Conservation (phyloP, 2,329 filamentous ascomycete species). For the Microascus cirrosus region DNA sequence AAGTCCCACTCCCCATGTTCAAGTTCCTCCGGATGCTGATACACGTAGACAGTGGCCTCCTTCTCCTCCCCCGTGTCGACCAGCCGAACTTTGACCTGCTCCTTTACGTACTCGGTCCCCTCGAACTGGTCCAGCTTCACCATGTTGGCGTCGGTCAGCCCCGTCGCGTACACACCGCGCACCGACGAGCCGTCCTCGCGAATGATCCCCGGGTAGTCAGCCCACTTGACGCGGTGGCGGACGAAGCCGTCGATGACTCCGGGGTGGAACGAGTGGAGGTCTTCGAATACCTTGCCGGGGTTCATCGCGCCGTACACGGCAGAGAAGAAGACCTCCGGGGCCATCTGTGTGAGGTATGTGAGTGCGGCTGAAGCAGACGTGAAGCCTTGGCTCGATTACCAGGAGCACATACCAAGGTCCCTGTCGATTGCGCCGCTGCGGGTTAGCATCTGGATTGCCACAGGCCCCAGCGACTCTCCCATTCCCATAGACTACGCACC, state of each 20-base stretch:
- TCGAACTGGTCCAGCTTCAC: conserved; percentile 72
- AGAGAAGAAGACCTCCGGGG: conserved; percentile 72
- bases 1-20: conserved; percentile 82
- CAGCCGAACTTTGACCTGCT: conserved; percentile 41
- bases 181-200: conserved; percentile 46
- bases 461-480: neutral
- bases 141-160: conserved; percentile 68
- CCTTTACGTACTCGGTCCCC: conserved; percentile 58
- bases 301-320: conserved; percentile 58
- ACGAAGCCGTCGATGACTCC: conserved; percentile 66
- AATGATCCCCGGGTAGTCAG: conserved; percentile 75
- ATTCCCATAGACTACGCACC: conserved; percentile 22
- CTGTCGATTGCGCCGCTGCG: conserved; percentile 7
- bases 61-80: conserved; percentile 33
- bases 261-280: conserved; percentile 55
- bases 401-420: conserved; percentile 20
- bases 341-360: conserved; percentile 45
- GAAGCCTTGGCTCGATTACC: neutral
- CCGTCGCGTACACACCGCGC: conserved; percentile 65
- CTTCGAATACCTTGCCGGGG: conserved; percentile 33
- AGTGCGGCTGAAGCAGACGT: conserved; percentile 9
- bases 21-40: conserved; percentile 35
- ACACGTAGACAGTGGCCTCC: conserved; percentile 56
- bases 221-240: conserved; percentile 54
- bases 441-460: neutral